Base-by-base conservation (phyloP, 306 rosid genomes). In the Fagus crenata region DNA sequence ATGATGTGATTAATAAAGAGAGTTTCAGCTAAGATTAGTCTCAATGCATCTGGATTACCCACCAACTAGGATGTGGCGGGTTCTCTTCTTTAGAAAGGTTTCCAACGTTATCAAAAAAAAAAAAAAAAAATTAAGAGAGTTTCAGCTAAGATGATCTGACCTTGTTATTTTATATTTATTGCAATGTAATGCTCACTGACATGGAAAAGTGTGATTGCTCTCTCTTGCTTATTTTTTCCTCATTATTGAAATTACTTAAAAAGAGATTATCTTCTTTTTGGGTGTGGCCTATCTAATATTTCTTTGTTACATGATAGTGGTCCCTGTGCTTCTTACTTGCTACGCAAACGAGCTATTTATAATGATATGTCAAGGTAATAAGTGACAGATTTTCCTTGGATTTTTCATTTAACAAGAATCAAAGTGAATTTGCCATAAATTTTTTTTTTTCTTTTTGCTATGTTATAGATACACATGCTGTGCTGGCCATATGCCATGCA, bases 401-500 rank as follows among this genome's bases (percentile, higher is more conserved):
- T 61, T 77, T 65, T 56, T 37, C 46, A 39, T 58, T 61, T n/a
- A 37, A 49, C 32, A 9, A 79, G 67, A 53, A 54, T 64, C 22
- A 49, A n/a, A n/a, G 80, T 2, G 67, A 41, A 46, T 36, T 51
- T 49, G 72, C 59, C 69, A 49, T 68, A 51, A 61, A 46, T 54
- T 65, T 40, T 14, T 31, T 51, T 64, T 54, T 65, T 40, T 14
- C 18, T 51, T 64, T 71, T 56, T 76, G 72, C 28, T 75, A 82
- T 81, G 55, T 59, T 75, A 41, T 79, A 94, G 98, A 85, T 94
- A 94, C 73, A 79, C 81, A 3, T 94, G 97, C 70, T 94, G 98
- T 84, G 98, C 92, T 71, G 97, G 97, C 74, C 92, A 92, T 84
- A 89, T 94, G 98, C 98, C 98, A 39, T 92, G 97, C 73, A 93